Base-by-base conservation (phyloP, 139 green algal genomes). In the Picochlorum costavermella region DNA sequence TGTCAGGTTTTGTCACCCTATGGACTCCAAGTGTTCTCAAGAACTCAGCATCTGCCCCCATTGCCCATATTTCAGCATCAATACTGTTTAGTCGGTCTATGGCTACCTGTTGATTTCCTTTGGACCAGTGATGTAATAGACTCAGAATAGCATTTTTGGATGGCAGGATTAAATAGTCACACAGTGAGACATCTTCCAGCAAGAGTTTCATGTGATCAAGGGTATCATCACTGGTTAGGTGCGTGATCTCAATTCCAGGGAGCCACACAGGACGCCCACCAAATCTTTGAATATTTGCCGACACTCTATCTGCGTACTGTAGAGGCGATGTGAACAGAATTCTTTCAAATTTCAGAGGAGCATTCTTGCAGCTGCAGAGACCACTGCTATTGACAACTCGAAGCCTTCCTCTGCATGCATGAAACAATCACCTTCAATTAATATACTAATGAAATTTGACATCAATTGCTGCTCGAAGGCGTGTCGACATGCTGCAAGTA, bases 251-350 rank as follows among this genome's bases (percentile, higher is more conserved):
- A 17, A 91, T 74, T 12, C 57, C 66, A 10, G 84, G 84, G 6
- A 87, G 13, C 78, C 82, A 86, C 3, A 86, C 53, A 4, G 81
- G 77, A 14, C 64, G 67, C 4, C 80, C 79, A 3, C 83, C 83
- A 23, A 79, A 72, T 17, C 70, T 72, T 10, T 81, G 37, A 6
- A 91, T 74, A 33, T 68, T 63, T 10, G 37, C 40, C 1, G 45
- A 53, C 25, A 91, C 72, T 72, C 84, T 84, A 26, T 58, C 49
- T 1, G 80, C 80, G 55, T 91, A 91, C 62, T 88, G 83, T 4
- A 80, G 51, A 1, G 84, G 84, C 1, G 78, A 78, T 23, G 79
- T 85, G 43, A 85, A 50, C 56, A 85, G 56, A 12, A 85, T 61
- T 17, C 75, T 64, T 37, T 73, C 73, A 25, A 64, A 63, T 14